Evolutionary conservation across 2,329 filamentous ascomycete genomes (phyloP).

Genomic region (Didymosphaeria variabile): DNA sequence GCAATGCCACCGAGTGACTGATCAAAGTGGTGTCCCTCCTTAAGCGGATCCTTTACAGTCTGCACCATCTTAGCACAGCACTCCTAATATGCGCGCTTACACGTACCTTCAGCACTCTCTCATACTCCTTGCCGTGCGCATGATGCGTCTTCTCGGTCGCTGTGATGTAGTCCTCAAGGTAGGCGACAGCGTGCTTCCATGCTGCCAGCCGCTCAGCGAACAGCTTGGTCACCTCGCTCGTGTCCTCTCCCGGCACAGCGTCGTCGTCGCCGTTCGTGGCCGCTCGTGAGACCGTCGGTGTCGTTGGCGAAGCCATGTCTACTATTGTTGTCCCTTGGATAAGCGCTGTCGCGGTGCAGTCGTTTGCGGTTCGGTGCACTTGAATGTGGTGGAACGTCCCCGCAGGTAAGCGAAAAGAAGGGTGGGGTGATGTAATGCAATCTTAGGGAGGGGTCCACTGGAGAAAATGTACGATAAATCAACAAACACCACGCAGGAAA

Average conservation of each 20-base stretch:
- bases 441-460: neutral
- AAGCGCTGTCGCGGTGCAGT: slow-evolving; percentile 2
- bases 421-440: slow-evolving; percentile 4
- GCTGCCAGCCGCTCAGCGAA: slow-evolving; percentile 88
- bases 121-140: slow-evolving; percentile 90
- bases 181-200: slow-evolving; percentile 93
- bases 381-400: slow-evolving; percentile 11
- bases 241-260: slow-evolving; percentile 59
- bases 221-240: slow-evolving; percentile 64
- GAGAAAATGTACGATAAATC: neutral
- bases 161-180: slow-evolving; percentile 88
- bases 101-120: slow-evolving; percentile 85
- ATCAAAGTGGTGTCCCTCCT: slow-evolving; percentile 92
- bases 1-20: slow-evolving; percentile 86
- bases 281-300: slow-evolving; percentile 44
- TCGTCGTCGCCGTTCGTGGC: slow-evolving; percentile 53
- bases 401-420: neutral
- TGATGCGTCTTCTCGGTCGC: slow-evolving; percentile 88
- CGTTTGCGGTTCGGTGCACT: neutral
- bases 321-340: neutral
- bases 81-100: neutral
- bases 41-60: slow-evolving; percentile 86
- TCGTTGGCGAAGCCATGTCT: slow-evolving; percentile 44
- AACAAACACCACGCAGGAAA: neutral
- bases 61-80: slow-evolving; percentile 46